A percentile compares a stretch with the other conserved stretches of the same genome.
phyloP scores from a whole-genome alignment of 106 monocot species.

The Acorus gramineus region DNA sequence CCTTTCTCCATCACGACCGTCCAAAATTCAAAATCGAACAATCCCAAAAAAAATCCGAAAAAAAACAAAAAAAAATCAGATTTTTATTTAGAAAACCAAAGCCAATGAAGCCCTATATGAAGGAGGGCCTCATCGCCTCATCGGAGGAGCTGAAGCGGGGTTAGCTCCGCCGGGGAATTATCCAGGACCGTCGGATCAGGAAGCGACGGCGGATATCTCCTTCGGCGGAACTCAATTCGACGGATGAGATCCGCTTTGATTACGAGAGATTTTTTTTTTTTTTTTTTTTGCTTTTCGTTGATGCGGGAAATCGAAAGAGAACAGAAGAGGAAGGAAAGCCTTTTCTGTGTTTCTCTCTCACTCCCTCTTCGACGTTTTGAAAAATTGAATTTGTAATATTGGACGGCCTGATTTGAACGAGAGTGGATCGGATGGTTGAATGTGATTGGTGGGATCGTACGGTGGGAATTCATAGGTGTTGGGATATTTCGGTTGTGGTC shows the following conservation, averaged over 20 bases:
- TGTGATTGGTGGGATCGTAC: slow-evolving; percentile 6
- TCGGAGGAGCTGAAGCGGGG: background rate
- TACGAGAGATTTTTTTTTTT: background rate
- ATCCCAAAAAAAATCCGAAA: background rate
- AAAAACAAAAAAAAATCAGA: background rate
- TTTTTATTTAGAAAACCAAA: background rate
- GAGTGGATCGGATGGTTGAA: slow-evolving; percentile 11
- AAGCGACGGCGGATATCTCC: background rate
- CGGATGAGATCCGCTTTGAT: background rate
- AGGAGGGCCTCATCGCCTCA: background rate
- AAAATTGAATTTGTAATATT: slow-evolving; percentile 46
- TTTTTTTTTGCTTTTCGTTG: background rate
- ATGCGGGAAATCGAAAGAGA: background rate
- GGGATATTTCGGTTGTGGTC: background rate
- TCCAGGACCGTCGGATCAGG: background rate
- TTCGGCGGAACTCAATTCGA: background rate
- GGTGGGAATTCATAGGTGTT: slow-evolving; percentile 21
- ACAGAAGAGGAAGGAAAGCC: background rate
- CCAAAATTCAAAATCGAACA: slow-evolving; percentile 1
- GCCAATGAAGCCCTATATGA: background rate
- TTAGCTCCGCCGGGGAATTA: no score
- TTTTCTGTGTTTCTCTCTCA: slow-evolving; percentile 7
- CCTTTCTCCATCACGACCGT: slow-evolving; percentile 32
- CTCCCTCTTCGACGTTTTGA: slow-evolving; percentile 25
- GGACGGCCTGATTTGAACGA: slow-evolving; percentile 10